phyloP scores from a whole-genome alignment of 2,329 filamentous ascomycete species.

The Akanthomyces dipterigenus region DNA sequence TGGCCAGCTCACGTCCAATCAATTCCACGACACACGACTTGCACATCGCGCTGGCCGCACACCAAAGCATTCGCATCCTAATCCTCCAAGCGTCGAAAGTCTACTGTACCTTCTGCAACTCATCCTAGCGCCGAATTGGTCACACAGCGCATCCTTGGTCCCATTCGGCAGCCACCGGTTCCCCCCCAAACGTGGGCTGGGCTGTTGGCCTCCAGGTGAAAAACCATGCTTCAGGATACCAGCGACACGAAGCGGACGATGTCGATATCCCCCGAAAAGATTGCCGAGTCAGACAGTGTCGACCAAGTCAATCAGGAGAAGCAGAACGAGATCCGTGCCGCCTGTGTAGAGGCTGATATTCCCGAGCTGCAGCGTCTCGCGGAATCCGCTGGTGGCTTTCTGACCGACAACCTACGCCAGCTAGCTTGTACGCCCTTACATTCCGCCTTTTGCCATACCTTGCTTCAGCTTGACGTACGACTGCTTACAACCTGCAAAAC shows the following conservation, averaged over 20 bases:
- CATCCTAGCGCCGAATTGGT: not conserved
- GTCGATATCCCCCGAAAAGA: not conserved
- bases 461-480: not conserved
- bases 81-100: too few species aligned
- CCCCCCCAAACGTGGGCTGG: not conserved
- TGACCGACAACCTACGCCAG: conserved; percentile 61
- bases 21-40: not conserved
- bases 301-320: conserved; percentile 17
- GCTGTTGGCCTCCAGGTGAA: not conserved
- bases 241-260: not conserved
- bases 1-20: not conserved
- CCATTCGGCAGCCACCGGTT: too few species aligned
- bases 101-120: not conserved
- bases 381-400: conserved; percentile 57
- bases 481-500: not conserved
- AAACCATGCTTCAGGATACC: not conserved
- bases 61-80: too few species aligned
- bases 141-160: not conserved
- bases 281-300: not conserved
- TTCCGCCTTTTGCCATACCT: not conserved
- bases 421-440: conserved; percentile 60
- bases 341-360: conserved; percentile 54
- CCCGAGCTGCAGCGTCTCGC: conserved; percentile 51
- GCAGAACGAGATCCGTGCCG: conserved; percentile 39
- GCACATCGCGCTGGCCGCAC: not conserved